A percentile compares a stretch with the other conserved stretches of the same genome.
Conservation (phyloP, 106 monocot genomes). For the Dendrobium huoshanense region DNA sequence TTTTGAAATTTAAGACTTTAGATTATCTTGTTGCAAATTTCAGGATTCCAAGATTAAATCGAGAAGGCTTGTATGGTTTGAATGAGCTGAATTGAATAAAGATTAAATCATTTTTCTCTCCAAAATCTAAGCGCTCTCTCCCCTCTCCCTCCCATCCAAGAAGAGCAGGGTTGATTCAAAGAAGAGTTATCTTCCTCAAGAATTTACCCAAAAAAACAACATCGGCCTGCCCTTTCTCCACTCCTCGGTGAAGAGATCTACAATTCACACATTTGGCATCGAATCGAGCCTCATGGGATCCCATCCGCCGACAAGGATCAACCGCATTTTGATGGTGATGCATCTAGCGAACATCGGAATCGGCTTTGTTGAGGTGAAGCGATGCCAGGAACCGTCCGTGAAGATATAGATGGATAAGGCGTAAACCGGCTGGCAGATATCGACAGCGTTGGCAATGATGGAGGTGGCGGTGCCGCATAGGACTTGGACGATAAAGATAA, state of each 20-base stretch:
- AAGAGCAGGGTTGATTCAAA: too few species aligned
- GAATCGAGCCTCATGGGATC: constrained; percentile 43
- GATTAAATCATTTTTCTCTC: too few species aligned
- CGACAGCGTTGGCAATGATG: background rate
- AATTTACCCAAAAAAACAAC: background rate
- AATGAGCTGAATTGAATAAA: too few species aligned
- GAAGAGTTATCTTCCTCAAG: too few species aligned
- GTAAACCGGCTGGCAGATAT: constrained; percentile 20
- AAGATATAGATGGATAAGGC: constrained; percentile 30
- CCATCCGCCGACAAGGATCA: constrained; percentile 59
- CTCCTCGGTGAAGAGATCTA: constrained; percentile 31
- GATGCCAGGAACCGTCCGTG: constrained; percentile 26
- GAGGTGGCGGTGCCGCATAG: background rate
- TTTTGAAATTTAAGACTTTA: too few species aligned
- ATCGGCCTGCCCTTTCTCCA: constrained; percentile 23
- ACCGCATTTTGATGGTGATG: constrained; percentile 24
- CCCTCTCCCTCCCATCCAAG: too few species aligned
- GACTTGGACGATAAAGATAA: constrained; percentile 22
- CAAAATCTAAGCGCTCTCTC: too few species aligned
- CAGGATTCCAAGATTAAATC: too few species aligned
- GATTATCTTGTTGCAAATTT: too few species aligned
- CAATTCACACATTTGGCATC: constrained; percentile 32
- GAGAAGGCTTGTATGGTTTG: too few species aligned
- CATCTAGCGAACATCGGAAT: constrained; percentile 53
- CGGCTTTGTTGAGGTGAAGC: constrained; percentile 10